Percentiles rank a stretch among this genome's conserved stretches.
These are phyloP conservation scores for Pythium volutum DNA, from an alignment of 352 stramenopile genomes.

Conservation along the genomic window DNA sequence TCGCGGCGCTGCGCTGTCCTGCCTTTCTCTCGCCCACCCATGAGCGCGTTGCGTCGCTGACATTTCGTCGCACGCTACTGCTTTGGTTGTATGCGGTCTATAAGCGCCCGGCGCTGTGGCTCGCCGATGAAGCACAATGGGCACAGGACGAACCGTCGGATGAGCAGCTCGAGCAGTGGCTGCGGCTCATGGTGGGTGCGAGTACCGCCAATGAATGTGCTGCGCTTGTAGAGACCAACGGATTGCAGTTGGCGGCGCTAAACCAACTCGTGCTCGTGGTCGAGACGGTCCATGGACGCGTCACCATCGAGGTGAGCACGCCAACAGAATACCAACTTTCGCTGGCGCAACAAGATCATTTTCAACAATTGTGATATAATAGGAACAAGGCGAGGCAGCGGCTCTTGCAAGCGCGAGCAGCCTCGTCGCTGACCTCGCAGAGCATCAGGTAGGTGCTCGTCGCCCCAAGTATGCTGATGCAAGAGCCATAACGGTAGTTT, in stretches of 20 bases:
- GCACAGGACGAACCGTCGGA: slow-evolving; percentile 27
- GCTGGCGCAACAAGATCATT: too few relatives aligned
- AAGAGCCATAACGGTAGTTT: neutral
- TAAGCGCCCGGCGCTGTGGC: slow-evolving; percentile 24
- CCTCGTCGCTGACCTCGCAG: slow-evolving; percentile 16
- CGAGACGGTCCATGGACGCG: slow-evolving; percentile 45
- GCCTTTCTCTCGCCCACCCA: slow-evolving; percentile 25
- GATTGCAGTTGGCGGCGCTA: neutral
- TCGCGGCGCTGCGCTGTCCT: slow-evolving; percentile 36
- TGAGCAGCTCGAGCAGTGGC: slow-evolving; percentile 32
- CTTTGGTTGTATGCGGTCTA: slow-evolving; percentile 47
- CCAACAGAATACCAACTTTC: too few relatives aligned
- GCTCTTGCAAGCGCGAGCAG: slow-evolving; percentile 7
- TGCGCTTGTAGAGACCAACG: slow-evolving; percentile 24
- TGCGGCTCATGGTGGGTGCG: slow-evolving; percentile 30
- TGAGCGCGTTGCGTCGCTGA: slow-evolving; percentile 15
- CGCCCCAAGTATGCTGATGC: neutral
- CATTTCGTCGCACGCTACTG: slow-evolving; percentile 33
- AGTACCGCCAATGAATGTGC: slow-evolving; percentile 24
- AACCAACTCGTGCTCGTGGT: slow-evolving; percentile 19
- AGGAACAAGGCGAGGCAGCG: slow-evolving; percentile 13
- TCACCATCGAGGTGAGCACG: slow-evolving; percentile 45
- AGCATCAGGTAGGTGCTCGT: slow-evolving; percentile 9
- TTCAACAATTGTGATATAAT: too few relatives aligned
- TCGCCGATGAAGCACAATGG: slow-evolving; percentile 33